Base-by-base conservation (phyloP, 2,329 filamentous ascomycete species). In the Myriosclerotinia duriaeana region DNA sequence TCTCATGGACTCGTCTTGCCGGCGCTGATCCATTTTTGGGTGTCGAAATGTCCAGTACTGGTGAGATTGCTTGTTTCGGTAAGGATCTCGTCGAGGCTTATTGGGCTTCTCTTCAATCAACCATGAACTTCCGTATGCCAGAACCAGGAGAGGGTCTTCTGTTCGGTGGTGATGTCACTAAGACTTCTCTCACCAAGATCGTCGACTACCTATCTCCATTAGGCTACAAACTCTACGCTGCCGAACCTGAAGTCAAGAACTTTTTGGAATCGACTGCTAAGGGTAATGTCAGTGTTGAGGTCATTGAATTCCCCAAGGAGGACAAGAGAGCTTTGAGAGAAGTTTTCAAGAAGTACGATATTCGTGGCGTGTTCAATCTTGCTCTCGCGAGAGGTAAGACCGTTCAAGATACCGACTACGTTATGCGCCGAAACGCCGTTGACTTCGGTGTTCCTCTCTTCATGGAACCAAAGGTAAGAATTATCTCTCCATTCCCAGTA, bases 81-180 rank as follows among this genome's bases (percentile, higher is more conserved):
- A 97, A 95, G 82, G 85, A 97, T 76, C 86, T 99, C 14, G 85
- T 98, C 60, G 95, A 99, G 78, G 95, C 95, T 64, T 99, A 99
- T 87, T 99, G 95, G 95, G 85, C 93, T 36, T 96, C 93, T 22
- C 84, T 97, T 69, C 95, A 99, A 81, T 95, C 92, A 26, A 94
- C 92, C 74, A 99, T 98, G 94, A 99, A 98, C 87, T 98, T 98
- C 91, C 92, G 93, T 73, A 87, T 97, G 75, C 95, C 95, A 53
- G 89, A 96, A 79, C 91, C 93, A 64, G 95, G 95, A 72, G 93
- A 97, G 84, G 94, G 95, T 81, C 88, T 99, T 67, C 88, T 99
- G 64, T 92, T 99, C 72, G 95, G 95, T 71, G 95, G 95, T 74
- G 92, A 97, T 77, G 81, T 87, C 69, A 83, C 82, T 72, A 89